Percentiles rank a stretch among this genome's conserved stretches.
phyloP scores from a whole-genome alignment of 2,329 filamentous ascomycete genomes.

The Monosporascus sp. region DNA sequence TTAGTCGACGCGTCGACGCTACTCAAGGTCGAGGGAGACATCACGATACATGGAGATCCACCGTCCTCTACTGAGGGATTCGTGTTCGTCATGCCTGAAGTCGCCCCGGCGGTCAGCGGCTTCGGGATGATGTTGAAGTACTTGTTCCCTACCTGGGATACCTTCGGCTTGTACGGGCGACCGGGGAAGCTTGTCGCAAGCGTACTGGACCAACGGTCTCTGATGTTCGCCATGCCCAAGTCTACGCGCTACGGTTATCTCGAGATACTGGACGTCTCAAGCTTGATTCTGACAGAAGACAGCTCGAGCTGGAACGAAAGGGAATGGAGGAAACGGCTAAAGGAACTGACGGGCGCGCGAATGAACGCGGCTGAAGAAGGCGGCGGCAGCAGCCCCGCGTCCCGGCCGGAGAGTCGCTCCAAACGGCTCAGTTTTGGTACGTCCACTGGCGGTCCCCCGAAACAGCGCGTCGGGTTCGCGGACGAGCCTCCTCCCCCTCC shows the following conservation, averaged over 20 bases:
- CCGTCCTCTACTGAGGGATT: conserved; percentile 83
- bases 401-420: conserved; percentile 53
- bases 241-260: conserved; percentile 85
- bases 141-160: conserved; percentile 90
- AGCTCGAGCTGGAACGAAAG: conserved; percentile 75
- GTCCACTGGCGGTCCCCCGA: conserved; percentile 24
- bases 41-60: conserved; percentile 78
- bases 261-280: conserved; percentile 78
- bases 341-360: conserved; percentile 76
- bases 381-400: conserved; percentile 36
- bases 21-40: conserved; percentile 86
- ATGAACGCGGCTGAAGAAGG: conserved; percentile 60
- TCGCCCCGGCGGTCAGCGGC: conserved; percentile 82
- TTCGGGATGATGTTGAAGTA: conserved; percentile 95
- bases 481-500: conserved; percentile 43
- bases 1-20: conserved; percentile 92
- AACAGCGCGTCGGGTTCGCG: conserved; percentile 51
- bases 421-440: conserved; percentile 51
- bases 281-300: conserved; percentile 71
- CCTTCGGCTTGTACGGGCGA: conserved; percentile 85
- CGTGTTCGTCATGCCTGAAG: conserved; percentile 96
- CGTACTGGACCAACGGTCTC: conserved; percentile 74
- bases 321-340: conserved; percentile 85
- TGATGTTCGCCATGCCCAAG: conserved; percentile 98
- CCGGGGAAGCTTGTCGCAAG: conserved; percentile 84